Percentiles rank a stretch among this genome's conserved stretches.
phyloP scores from a whole-genome alignment of 805 yeast genomes.

The Danielia reshetovae region DNA sequence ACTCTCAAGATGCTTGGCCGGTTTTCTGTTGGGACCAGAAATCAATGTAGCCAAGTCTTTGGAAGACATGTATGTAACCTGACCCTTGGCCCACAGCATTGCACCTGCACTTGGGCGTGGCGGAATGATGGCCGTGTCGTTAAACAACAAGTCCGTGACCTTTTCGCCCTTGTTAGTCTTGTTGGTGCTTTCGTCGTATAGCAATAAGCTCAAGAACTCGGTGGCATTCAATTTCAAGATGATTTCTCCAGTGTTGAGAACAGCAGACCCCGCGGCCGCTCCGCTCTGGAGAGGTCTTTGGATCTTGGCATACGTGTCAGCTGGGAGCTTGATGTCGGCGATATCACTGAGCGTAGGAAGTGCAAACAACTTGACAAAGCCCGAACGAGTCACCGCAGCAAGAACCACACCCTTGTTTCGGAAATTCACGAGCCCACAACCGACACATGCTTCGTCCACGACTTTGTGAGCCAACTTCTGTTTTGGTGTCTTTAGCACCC shows the following conservation, averaged over 20 bases:
- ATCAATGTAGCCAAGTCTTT: conserved; percentile 63
- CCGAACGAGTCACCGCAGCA: conserved; percentile 43
- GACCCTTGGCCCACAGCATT: conserved; percentile 83
- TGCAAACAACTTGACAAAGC: conserved; percentile 45
- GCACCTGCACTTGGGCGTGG: conserved; percentile 77
- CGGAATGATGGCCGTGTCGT: conserved; percentile 64
- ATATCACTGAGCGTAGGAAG: conserved; percentile 65
- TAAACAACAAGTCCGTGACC: conserved; percentile 58
- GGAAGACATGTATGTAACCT: conserved; percentile 50
- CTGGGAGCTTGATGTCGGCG: conserved; percentile 37
- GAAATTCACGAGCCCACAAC: conserved; percentile 48
- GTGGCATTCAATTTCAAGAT: conserved; percentile 52
- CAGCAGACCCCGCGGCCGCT: conserved; percentile 21
- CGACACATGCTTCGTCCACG: conserved; percentile 45
- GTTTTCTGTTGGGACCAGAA: conserved; percentile 71
- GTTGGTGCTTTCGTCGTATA: conserved; percentile 18
- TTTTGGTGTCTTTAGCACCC: conserved; percentile 58
- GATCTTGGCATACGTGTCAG: conserved; percentile 24
- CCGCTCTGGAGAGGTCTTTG: conserved; percentile 20
- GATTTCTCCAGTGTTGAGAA: conserved; percentile 53
- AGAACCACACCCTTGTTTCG: conserved; percentile 44
- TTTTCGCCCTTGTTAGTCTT: conserved; percentile 18
- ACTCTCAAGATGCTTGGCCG: conserved; percentile 57
- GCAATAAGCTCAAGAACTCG: conserved; percentile 32
- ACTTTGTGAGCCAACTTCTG: conserved; percentile 62